These are phyloP conservation scores for Penicillium fuscoglaucum DNA, from an alignment of 2,329 filamentous ascomycete species.

Conservation along the genomic window DNA sequence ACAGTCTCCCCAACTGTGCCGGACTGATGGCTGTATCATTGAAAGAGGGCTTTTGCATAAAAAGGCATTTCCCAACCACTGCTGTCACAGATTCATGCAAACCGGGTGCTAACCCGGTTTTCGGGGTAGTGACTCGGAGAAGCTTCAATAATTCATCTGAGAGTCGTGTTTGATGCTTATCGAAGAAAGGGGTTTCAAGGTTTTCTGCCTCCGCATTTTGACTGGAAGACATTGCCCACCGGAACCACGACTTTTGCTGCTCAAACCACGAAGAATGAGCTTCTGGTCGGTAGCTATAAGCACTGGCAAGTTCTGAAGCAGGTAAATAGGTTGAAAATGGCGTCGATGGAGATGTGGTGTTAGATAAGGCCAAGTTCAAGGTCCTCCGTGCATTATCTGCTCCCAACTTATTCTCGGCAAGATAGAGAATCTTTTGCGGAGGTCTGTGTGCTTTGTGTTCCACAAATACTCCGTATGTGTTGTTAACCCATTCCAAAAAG, in stretches of 20 bases:
- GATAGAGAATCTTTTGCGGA: conserved; percentile 34
- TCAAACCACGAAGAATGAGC: conserved; percentile 34
- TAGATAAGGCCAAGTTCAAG: conserved; percentile 34
- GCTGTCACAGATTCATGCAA: conserved; percentile 39
- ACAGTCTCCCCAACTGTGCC: conserved; percentile 32
- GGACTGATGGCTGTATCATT: conserved; percentile 28
- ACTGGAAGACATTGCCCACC: conserved; percentile 37
- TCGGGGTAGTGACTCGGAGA: conserved; percentile 22
- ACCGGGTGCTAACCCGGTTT: not conserved
- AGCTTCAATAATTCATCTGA: conserved; percentile 36
- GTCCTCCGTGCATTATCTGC: conserved; percentile 38
- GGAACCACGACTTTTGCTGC: conserved; percentile 37
- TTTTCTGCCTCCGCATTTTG: conserved; percentile 21
- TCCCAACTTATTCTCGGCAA: conserved; percentile 33
- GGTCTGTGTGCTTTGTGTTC: conserved; percentile 20
- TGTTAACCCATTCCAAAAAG: conserved; percentile 38
- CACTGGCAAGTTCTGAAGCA: conserved; percentile 27
- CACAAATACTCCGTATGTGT: conserved; percentile 34
- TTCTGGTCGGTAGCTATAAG: conserved; percentile 28
- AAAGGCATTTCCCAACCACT: conserved; percentile 42
- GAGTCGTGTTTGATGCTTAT: conserved; percentile 32
- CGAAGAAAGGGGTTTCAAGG: conserved; percentile 28
- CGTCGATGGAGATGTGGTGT: conserved; percentile 18
- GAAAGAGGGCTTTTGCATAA: conserved; percentile 28
- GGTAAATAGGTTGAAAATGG: conserved; percentile 40